Evolutionary conservation across 225 moss, liverwort and hornwort genomes (phyloP).

Genomic region (Anthoceros angustus): DNA sequence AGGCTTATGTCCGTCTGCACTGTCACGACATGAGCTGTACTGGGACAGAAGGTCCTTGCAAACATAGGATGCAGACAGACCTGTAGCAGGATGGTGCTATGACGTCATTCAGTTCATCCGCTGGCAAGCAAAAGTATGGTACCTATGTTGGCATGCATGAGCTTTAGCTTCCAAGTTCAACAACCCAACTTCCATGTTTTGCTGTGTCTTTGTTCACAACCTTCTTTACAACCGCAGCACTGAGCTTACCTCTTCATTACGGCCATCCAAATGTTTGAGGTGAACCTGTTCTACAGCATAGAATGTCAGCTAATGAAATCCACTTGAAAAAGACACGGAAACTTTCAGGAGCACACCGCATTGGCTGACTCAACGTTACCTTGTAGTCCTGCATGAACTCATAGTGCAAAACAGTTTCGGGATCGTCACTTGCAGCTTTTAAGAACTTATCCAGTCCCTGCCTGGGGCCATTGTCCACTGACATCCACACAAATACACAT

Average conservation of each 20-base stretch:
- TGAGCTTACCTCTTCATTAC: constrained; percentile 69
- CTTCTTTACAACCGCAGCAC: too few species aligned
- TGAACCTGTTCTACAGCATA: constrained; percentile 55
- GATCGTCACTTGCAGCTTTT: constrained; percentile 88
- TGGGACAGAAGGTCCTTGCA: not conserved
- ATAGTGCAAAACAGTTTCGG: constrained; percentile 92
- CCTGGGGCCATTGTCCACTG: constrained; percentile 98
- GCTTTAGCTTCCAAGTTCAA: constrained; percentile 6
- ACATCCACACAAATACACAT: constrained; percentile 16
- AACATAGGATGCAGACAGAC: constrained; percentile 11
- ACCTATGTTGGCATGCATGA: constrained; percentile 29
- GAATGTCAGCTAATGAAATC: not conserved
- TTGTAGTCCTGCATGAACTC: constrained; percentile 99
- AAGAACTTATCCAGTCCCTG: constrained; percentile 88
- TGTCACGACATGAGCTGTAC: too few species aligned
- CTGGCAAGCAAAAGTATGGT: constrained; percentile 95
- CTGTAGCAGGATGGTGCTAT: constrained; percentile 99
- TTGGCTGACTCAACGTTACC: constrained; percentile 23
- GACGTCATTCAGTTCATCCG: constrained; percentile 77
- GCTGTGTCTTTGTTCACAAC: too few species aligned
- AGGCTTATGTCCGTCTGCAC: too few species aligned
- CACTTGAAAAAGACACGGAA: not conserved
- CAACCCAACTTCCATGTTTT: not conserved
- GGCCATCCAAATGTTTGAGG: constrained; percentile 95
- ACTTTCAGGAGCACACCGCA: not conserved